Conservation (phyloP, 2,329 filamentous ascomycete species). For the Lecanicillium sp. region DNA sequence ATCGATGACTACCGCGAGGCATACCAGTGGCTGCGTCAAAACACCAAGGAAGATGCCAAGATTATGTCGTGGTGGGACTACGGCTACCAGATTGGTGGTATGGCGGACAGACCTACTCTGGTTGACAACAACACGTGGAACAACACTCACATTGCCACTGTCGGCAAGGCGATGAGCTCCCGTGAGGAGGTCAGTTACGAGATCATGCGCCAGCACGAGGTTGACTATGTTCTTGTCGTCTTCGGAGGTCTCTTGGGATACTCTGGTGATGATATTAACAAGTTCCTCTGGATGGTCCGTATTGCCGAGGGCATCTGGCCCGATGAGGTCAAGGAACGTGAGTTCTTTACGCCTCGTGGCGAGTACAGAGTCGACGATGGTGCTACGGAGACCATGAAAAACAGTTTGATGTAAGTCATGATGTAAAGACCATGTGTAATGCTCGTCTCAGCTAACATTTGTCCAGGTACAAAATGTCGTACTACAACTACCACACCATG, state of each 20-base stretch:
- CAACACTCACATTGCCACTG: conserved; percentile 98
- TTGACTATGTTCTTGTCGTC: conserved; percentile 96
- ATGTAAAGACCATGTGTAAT: neutral
- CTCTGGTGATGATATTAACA: conserved; percentile 98
- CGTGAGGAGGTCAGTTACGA: conserved; percentile 96
- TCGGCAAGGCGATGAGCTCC: conserved; percentile 98
- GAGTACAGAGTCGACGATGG: conserved; percentile 93
- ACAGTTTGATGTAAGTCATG: conserved; percentile 85
- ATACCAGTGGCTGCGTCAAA: conserved; percentile 98
- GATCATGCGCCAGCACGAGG: conserved; percentile 96
- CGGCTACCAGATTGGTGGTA: conserved; percentile 98
- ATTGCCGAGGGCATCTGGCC: conserved; percentile 99
- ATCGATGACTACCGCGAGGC: conserved; percentile 99
- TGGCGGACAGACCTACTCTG: conserved; percentile 93
- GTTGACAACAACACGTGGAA: conserved; percentile 99
- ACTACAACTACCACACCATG: conserved; percentile 91
- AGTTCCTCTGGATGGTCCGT: conserved; percentile 99
- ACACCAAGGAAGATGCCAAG: conserved; percentile 90
- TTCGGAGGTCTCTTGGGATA: conserved; percentile 95
- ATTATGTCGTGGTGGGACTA: conserved; percentile 99
- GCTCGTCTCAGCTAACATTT: conserved; percentile 16
- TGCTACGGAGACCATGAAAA: conserved; percentile 95
- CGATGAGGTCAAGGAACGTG: conserved; percentile 95
- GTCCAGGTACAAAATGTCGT: conserved; percentile 98
- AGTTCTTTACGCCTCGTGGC: conserved; percentile 88